Evolutionary conservation across 1,284 basidiomycete species (phyloP).

Genomic region (Irpex sp.): DNA sequence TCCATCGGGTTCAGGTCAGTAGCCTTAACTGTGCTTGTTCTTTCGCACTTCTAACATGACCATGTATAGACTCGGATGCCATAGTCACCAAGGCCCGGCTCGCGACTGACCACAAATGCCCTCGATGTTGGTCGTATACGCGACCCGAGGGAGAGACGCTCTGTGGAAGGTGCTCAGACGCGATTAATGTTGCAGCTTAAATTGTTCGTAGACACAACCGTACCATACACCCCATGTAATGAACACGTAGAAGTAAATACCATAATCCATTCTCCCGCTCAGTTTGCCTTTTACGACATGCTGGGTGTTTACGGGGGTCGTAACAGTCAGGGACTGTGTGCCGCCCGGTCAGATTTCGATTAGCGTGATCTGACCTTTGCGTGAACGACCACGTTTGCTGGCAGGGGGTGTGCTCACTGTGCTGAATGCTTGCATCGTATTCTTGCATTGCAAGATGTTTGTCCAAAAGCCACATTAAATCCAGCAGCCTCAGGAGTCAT

Average conservation of each 20-base stretch:
- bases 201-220: background rate
- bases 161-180: constrained; percentile 57
- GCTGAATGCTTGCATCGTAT: constrained; percentile 8
- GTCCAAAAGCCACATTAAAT: constrained; percentile 6
- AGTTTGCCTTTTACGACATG: background rate
- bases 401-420: constrained; percentile 4
- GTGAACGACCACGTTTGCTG: constrained; percentile 1
- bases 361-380: background rate
- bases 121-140: constrained; percentile 77
- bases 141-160: constrained; percentile 41
- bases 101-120: constrained; percentile 59
- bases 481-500: constrained; percentile 10
- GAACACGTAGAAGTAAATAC: background rate
- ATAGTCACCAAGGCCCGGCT: constrained; percentile 41
- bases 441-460: constrained; percentile 11
- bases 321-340: background rate
- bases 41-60: background rate
- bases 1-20: background rate
- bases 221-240: background rate
- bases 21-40: background rate
- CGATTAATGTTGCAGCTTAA: constrained; percentile 14
- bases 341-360: constrained; percentile 3
- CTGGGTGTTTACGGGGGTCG: background rate
- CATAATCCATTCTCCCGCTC: background rate
- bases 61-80: background rate